phyloP scores from a whole-genome alignment of 1,139 yeast species.

The Lodderomyces margitis region DNA sequence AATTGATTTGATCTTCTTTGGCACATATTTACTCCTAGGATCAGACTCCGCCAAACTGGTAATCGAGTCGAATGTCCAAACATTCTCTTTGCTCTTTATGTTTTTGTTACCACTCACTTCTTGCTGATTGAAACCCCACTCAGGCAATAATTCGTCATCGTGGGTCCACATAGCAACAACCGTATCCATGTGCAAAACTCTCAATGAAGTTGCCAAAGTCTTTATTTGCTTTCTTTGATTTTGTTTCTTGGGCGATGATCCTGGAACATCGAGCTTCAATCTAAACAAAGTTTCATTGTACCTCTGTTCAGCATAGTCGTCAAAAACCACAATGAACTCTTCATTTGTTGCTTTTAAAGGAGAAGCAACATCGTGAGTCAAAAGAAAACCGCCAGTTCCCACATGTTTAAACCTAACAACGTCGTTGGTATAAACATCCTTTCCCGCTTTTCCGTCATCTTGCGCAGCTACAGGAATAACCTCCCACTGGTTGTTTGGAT shows the following conservation, averaged over 20 bases:
- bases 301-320: slow-evolving; percentile 47
- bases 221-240: slow-evolving; percentile 52
- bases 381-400: slow-evolving; percentile 70
- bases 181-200: slow-evolving; percentile 78
- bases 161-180: slow-evolving; percentile 96
- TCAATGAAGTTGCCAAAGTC: slow-evolving; percentile 68
- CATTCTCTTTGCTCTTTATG: slow-evolving; percentile 59
- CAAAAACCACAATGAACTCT: slow-evolving; percentile 75
- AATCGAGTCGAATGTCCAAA: slow-evolving; percentile 79
- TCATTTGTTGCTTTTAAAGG: slow-evolving; percentile 88
- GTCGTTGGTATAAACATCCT: slow-evolving; percentile 52
- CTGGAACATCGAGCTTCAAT: slow-evolving; percentile 50
- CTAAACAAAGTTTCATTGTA: slow-evolving; percentile 79
- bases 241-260: slow-evolving; percentile 35
- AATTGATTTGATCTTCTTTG: slow-evolving; percentile 54
- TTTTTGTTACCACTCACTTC: slow-evolving; percentile 96
- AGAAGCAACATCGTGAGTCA: slow-evolving; percentile 98
- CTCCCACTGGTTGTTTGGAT: slow-evolving; percentile 82
- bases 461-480: slow-evolving; percentile 56
- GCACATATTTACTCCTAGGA: slow-evolving; percentile 56
- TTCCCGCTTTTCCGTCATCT: slow-evolving; percentile 30
- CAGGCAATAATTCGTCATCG: slow-evolving; percentile 76
- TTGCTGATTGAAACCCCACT: slow-evolving; percentile 90
- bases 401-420: slow-evolving; percentile 78
- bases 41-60: slow-evolving; percentile 55